A percentile compares a stretch with the other conserved stretches of the same genome.
These are phyloP conservation scores for Curvularia sp. DNA, from an alignment of 2,329 filamentous ascomycete genomes.

Conservation along the genomic window DNA sequence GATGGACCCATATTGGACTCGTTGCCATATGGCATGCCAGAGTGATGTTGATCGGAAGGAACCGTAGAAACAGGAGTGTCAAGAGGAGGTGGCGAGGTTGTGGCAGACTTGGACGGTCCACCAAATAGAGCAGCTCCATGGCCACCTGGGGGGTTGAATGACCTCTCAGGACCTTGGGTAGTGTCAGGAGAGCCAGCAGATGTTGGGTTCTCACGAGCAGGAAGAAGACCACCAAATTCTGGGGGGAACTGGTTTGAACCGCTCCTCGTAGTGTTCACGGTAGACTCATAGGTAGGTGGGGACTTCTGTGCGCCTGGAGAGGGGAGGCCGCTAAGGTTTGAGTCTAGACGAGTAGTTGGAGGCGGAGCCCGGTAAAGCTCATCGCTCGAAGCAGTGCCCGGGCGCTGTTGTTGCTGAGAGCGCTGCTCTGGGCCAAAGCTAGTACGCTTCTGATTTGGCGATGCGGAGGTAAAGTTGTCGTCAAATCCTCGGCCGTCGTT, in stretches of 20 bases:
- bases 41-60: conserved; percentile 53
- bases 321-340: conserved; percentile 55
- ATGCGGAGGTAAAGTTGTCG: conserved; percentile 82
- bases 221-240: conserved; percentile 64
- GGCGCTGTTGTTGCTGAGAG: conserved; percentile 36
- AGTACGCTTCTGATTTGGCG: conserved; percentile 46
- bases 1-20: conserved; percentile 45
- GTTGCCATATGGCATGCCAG: conserved; percentile 48
- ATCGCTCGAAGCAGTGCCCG: conserved; percentile 38
- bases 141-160: conserved; percentile 47
- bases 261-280: conserved; percentile 44
- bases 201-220: conserved; percentile 62
- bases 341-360: conserved; percentile 46
- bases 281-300: conserved; percentile 64
- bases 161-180: conserved; percentile 49
- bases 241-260: conserved; percentile 58
- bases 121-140: conserved; percentile 53
- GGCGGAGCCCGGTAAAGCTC: conserved; percentile 44
- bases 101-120: conserved; percentile 44
- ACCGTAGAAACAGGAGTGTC: conserved; percentile 52
- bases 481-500: conserved; percentile 79
- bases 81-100: conserved; percentile 49
- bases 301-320: conserved; percentile 63
- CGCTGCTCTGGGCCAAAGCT: conserved; percentile 37
- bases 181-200: conserved; percentile 45